These are phyloP conservation scores for Micromonas pusilla DNA, from an alignment of 139 green algal species.

Conservation along the genomic window DNA sequence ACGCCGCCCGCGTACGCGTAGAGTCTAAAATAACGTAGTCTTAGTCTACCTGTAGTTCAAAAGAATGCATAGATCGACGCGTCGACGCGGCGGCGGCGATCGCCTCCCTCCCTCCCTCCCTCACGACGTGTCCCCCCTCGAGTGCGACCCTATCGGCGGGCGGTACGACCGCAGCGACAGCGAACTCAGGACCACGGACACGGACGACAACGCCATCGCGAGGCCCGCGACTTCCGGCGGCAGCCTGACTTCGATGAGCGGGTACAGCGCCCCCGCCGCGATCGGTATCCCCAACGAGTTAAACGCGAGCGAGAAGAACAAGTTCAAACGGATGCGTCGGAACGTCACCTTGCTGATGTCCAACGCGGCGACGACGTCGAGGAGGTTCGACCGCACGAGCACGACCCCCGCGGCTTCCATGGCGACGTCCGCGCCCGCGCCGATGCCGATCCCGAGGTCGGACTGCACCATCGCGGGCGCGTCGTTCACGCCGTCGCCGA, in stretches of 20 bases:
- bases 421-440: conserved; percentile 70
- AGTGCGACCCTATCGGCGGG: not conserved
- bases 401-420: conserved; percentile 78
- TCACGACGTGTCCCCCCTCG: too few species aligned
- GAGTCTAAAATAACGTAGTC: too few species aligned
- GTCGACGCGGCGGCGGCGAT: too few species aligned
- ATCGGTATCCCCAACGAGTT: conserved; percentile 85
- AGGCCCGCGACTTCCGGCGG: conserved; percentile 52
- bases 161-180: conserved; percentile 5
- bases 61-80: too few species aligned
- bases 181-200: conserved; percentile 28
- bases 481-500: conserved; percentile 97
- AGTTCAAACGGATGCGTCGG: conserved; percentile 82
- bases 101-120: too few species aligned
- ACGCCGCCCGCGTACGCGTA: too few species aligned
- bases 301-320: conserved; percentile 89
- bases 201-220: conserved; percentile 34
- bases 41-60: too few species aligned
- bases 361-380: conserved; percentile 79
- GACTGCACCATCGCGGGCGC: conserved; percentile 81
- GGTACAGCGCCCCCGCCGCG: conserved; percentile 69
- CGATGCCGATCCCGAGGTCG: conserved; percentile 91
- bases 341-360: conserved; percentile 78
- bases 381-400: conserved; percentile 80
- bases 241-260: conserved; percentile 57